A percentile compares a stretch with the other conserved stretches of the same genome.
Conservation (phyloP, 1,284 basidiomycete genomes). For the Rhodotorula glutinis region DNA sequence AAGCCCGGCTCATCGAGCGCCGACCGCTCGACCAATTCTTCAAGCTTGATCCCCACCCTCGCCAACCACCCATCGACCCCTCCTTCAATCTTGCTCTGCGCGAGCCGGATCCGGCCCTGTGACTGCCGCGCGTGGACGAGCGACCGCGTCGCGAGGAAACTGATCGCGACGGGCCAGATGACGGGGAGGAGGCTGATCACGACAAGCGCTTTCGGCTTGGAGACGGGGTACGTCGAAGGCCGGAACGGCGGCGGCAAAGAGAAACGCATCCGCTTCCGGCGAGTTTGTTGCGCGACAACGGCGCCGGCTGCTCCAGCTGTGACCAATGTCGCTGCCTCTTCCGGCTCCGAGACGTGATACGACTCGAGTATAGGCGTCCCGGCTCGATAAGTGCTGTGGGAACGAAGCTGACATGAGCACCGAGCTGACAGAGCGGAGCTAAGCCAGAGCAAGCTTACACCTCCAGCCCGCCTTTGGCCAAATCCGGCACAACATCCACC, state of each 20-base stretch:
- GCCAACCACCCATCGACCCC: constrained; percentile 23
- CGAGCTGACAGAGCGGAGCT: not conserved
- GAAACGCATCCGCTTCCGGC: not conserved
- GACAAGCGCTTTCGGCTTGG: constrained; percentile 16
- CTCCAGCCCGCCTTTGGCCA: constrained; percentile 27
- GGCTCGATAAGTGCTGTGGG: not conserved
- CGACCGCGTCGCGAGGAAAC: constrained; percentile 24
- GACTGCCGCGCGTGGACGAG: constrained; percentile 16
- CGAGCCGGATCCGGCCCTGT: constrained; percentile 9
- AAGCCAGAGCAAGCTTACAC: constrained; percentile 11
- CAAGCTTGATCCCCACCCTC: constrained; percentile 22
- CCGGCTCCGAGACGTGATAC: not conserved
- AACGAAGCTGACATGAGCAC: too few species aligned
- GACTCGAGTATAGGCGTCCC: not conserved
- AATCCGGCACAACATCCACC: constrained; percentile 11
- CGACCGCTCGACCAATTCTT: constrained; percentile 21
- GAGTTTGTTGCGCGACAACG: not conserved
- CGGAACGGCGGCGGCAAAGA: constrained; percentile 1
- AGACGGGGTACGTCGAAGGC: constrained; percentile 31
- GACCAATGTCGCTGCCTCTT: not conserved
- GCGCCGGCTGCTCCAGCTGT: too few species aligned
- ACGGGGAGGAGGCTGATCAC: constrained; percentile 22
- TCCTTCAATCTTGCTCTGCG: constrained; percentile 6
- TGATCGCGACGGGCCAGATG: constrained; percentile 14
- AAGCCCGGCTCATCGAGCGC: constrained; percentile 28